Base-by-base conservation (phyloP, 768 basidiomycete genomes). In the Xerocomellus chrysenteron region DNA sequence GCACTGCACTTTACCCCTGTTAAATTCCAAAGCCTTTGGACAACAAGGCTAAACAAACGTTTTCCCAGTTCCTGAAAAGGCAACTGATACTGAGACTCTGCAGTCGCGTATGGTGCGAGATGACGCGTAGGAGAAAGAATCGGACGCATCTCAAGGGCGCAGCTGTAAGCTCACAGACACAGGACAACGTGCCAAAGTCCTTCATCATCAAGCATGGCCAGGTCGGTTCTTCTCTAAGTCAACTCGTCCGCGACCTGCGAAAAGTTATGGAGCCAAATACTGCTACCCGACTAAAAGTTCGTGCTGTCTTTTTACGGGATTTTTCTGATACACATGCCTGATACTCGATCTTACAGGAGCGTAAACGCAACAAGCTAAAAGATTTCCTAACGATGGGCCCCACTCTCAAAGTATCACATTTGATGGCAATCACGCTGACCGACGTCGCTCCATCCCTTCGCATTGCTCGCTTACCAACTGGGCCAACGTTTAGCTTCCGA, bases 241-340 rank as follows among this genome's bases (percentile, higher is more conserved):
- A 94, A 67, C 87, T 99, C 37, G 95, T 98, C 19, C 83, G 91
- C 54, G 96, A 99, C 75, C 77, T 97, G 67, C 80, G 97, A 66
- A 91, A 92, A 73, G 92, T 97, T 57, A 92, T 99, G 92, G 97
- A 99, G 70, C 97, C 97, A 57, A 93, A 98, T 67, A 99, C 97
- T 14, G 97, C 96, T 19, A 88, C 87, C 59, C 82, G 97, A 48
- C 80, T 99, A n/a, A 86, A 78, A 75, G 95, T 96, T 59, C 61
- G 76, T 76, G 35, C 57, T 47, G 2, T 45, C 45, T 32, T 48
- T 21, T 42, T 24, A 28, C 46, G 14, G 24, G 12, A 1, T 2
- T 33, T 54, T 26, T 52, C 50, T 17, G 10, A 57, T 21, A 28
- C 48, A 19, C 32, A 56, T 52, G 50, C 46, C 57, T 58, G 55